phyloP scores from a whole-genome alignment of 257 asterid species.

The Solanum etuberosum region DNA sequence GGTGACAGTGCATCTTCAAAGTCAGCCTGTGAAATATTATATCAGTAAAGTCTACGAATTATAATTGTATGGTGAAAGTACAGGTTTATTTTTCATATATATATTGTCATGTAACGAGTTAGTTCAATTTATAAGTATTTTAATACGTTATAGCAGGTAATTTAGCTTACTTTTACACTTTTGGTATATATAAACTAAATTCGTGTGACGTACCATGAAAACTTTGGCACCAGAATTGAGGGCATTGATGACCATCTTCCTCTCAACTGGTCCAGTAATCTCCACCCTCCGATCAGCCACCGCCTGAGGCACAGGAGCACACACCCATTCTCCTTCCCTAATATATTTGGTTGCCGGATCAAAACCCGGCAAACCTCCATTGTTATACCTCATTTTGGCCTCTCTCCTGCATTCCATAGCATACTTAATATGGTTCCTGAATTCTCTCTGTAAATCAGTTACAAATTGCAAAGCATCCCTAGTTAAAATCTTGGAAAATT shows the following conservation, averaged over 20 bases:
- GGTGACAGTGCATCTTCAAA: constrained; percentile 95
- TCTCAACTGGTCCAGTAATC: constrained; percentile 91
- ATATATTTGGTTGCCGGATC: constrained; percentile 66
- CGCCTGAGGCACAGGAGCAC: constrained; percentile 52
- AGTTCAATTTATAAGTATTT: not conserved
- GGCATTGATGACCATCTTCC: constrained; percentile 96
- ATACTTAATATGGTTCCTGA: constrained; percentile 49
- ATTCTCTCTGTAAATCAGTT: constrained; percentile 62
- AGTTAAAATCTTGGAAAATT: constrained; percentile 41
- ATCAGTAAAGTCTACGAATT: not conserved
- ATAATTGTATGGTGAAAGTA: not conserved
- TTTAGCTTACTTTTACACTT: not conserved
- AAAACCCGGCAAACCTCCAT: constrained; percentile 59
- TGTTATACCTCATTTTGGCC: constrained; percentile 52
- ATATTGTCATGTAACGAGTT: not conserved
- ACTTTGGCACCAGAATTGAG: constrained; percentile 96
- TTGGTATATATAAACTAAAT: not conserved
- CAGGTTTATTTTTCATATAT: not conserved
- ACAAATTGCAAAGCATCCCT: constrained; percentile 69
- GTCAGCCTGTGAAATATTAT: constrained; percentile 47
- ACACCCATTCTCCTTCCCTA: constrained; percentile 68
- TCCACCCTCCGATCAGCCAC: constrained; percentile 91
- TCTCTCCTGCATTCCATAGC: constrained; percentile 76
- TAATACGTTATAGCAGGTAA: not conserved
- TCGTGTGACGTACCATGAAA: constrained; percentile 52